These are phyloP conservation scores for Eragrostis curvula DNA, from an alignment of 176 grass and related monocot genomes.

Conservation along the genomic window DNA sequence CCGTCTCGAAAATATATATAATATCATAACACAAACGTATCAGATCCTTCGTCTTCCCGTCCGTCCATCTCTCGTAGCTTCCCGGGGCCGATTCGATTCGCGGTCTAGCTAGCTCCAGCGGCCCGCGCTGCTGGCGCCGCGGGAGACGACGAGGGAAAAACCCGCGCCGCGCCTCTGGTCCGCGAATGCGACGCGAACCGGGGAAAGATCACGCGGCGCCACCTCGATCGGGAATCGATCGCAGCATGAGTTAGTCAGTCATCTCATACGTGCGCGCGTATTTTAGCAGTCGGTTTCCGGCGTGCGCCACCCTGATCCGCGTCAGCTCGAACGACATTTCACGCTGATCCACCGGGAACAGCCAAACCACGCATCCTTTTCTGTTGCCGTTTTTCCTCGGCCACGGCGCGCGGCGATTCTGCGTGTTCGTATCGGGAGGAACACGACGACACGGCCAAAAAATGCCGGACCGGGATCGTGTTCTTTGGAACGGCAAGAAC, in stretches of 20 bases:
- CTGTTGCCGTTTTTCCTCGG: background rate
- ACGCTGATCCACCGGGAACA: background rate
- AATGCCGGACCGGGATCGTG: background rate
- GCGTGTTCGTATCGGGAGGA: background rate
- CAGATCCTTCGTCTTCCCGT: background rate
- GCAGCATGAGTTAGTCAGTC: too few relatives aligned
- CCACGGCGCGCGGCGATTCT: background rate
- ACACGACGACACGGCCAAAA: background rate
- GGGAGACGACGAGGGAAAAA: too few relatives aligned
- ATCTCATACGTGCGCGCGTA: background rate
- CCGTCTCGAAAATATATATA: background rate
- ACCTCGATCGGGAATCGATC: too few relatives aligned
- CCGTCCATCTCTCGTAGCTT: conserved; percentile 4
- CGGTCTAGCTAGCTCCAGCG: background rate
- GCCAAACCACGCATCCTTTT: background rate
- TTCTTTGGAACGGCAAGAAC: background rate
- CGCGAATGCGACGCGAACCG: conserved; percentile 25
- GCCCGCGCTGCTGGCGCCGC: background rate
- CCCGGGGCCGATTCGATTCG: background rate
- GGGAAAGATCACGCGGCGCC: background rate
- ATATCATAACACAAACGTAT: background rate
- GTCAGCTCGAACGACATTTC: background rate
- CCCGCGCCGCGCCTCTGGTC: background rate
- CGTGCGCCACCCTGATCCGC: background rate
- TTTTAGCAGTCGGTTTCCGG: background rate